Conservation (phyloP, 2,329 filamentous ascomycete species). For the Tolypocladium tundrense region DNA sequence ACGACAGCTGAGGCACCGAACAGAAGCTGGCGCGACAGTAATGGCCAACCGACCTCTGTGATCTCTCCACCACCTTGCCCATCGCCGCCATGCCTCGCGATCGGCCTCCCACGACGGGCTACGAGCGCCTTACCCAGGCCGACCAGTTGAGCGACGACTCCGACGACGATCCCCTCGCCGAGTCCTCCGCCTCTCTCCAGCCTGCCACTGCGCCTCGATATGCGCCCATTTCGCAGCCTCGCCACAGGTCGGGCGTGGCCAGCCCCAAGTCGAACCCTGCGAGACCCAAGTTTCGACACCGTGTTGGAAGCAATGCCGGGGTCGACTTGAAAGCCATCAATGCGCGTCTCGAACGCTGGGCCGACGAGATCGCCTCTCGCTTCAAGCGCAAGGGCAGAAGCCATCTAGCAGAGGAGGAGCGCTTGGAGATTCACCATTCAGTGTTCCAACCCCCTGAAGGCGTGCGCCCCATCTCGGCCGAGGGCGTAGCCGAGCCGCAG, state of each 20-base stretch:
- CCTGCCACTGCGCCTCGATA: conserved; percentile 50
- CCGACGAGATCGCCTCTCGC: conserved; percentile 92
- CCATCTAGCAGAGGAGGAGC: conserved; percentile 65
- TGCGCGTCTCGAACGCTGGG: conserved; percentile 88
- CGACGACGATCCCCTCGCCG: conserved; percentile 49
- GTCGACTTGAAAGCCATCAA: conserved; percentile 99
- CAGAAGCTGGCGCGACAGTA: background rate
- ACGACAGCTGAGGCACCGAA: background rate
- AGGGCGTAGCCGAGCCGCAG: conserved; percentile 55
- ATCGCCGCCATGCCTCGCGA: conserved; percentile 47
- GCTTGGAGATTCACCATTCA: conserved; percentile 90
- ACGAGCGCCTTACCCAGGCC: conserved; percentile 75
- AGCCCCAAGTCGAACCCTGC: conserved; percentile 34
- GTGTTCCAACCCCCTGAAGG: conserved; percentile 93
- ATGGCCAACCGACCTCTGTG: background rate
- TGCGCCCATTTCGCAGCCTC: conserved; percentile 46
- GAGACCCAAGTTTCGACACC: conserved; percentile 33
- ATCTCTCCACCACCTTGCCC: background rate
- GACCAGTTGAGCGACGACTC: conserved; percentile 66
- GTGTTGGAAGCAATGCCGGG: conserved; percentile 63
- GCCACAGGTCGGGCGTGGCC: conserved; percentile 49
- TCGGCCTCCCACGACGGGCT: conserved; percentile 67
- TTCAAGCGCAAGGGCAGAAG: conserved; percentile 84
- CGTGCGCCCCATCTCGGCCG: conserved; percentile 66
- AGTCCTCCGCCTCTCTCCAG: conserved; percentile 46